Evolutionary conservation across 192 early-diverging fungal species (phyloP), one percentile per base, ranked within the genome.

Genomic region (Pilaira anomala): DNA sequence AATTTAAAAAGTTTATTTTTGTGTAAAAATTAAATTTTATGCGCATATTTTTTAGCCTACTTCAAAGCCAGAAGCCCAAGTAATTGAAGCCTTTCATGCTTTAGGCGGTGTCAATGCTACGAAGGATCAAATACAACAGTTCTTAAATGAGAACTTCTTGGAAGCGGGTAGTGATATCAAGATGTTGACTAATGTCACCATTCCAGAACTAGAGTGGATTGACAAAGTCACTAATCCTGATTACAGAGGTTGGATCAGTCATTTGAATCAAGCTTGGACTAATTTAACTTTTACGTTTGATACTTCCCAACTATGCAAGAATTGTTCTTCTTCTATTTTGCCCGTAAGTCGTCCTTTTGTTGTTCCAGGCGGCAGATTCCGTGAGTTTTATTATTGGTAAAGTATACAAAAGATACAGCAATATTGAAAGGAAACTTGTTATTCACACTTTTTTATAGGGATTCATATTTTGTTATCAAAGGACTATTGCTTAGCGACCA

Each of bases 311-410:
- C 44, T 83, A 7, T 88, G 87, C 54, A 60, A 73, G 4, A 85
- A 79, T 19, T 91, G 89, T 53, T 71, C 48, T 1, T 76, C 78
- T 2, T 83, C 80, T 14, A 76, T 86, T 65, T 64, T 91, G 1
- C 69, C 76, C 25, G 64, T 81, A 0, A 81, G 80, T 28, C 65
- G 80, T 30, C 77, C 77, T 9, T 91, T 91, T 73, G 83, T 89
- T 3, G 83, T 91, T 5, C 87, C 89, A 1, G 89, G 89, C 3
- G 87, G 87, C 1, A 65, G 89, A 49, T 91, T 91, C 62, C 69
- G 86, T 40, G 89, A 91, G 72, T 73, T 80, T 25, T 91, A 91
- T 73, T 89, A 91, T 55, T 89, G 87, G 73, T 72, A 66, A 26
- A 6, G 21, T n/a, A 16, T 21, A 40, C 8, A 22, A 56, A 18